A percentile compares a stretch with the other conserved stretches of the same genome.
Evolutionary conservation across 2,329 filamentous ascomycete genomes (phyloP).

Genomic region (Alternaria novae-zelandiae): DNA sequence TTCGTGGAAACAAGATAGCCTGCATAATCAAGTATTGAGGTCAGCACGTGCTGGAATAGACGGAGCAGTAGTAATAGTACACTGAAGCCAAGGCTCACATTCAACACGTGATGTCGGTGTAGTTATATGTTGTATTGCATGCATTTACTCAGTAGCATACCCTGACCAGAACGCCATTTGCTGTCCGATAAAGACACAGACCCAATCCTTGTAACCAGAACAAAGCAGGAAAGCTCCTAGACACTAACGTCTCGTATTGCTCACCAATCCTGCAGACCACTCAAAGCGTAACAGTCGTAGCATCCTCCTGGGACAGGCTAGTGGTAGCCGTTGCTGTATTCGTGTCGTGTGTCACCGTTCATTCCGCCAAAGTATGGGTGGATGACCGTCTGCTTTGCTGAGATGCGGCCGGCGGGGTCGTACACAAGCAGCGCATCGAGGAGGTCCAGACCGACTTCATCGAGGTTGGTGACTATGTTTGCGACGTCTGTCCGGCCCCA

Average conservation of each 20-base stretch:
- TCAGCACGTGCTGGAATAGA: not conserved
- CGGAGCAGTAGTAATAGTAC: not conserved
- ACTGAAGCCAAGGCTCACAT: not conserved
- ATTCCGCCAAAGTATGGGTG: constrained; percentile 79
- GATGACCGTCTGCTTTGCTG: constrained; percentile 83
- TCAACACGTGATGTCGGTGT: not conserved
- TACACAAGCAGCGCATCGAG: constrained; percentile 78
- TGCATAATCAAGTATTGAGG: not conserved
- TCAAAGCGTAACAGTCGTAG: constrained; percentile 39
- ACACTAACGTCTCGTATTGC: constrained; percentile 10
- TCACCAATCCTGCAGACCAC: constrained; percentile 27
- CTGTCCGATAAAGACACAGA: constrained; percentile 22
- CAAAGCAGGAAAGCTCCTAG: constrained; percentile 23
- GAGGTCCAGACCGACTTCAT: constrained; percentile 73
- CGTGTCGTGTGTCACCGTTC: constrained; percentile 39
- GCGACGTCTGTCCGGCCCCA: constrained; percentile 76
- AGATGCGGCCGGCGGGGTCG: constrained; percentile 85
- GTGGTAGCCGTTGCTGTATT: constrained; percentile 51
- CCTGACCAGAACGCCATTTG: constrained; percentile 30
- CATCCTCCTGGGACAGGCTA: constrained; percentile 28
- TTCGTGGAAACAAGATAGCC: not conserved
- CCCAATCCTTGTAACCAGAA: constrained; percentile 25
- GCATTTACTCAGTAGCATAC: constrained; percentile 17
- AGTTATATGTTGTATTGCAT: not conserved
- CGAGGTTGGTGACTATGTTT: constrained; percentile 73